Evolutionary conservation across 2,329 filamentous ascomycete species (phyloP), one percentile per base, ranked within the genome.

Genomic region (Colletotrichum simmondsii): DNA sequence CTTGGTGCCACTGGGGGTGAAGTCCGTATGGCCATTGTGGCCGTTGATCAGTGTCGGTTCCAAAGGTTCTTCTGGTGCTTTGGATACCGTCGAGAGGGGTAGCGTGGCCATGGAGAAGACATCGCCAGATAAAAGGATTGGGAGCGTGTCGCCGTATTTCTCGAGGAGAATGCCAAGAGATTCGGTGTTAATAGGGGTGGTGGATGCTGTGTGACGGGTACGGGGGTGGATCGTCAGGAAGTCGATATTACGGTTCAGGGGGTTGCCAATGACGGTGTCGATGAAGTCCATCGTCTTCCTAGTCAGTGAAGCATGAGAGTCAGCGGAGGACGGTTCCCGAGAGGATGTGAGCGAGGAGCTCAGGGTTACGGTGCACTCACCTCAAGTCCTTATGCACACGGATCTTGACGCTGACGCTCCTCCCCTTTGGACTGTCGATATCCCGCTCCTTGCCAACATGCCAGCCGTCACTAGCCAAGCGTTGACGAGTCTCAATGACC

Each of bases 211-310:
- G 73, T 83, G 83, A 49, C 89, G 85, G 58, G 88, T 90, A n/a
- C 92, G 87, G 3, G 91, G 92, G 79, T 94, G 92, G 68, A 94
- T 91, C 49, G 92, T 93, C 67, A 94, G 84, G 84, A 91, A 94
- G 83, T 93, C 91, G 64, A 92, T 87, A 35, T 88, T 85, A 11
- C 87, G 83, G 73, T 85, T 79, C 37, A 85, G 81, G 5, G 84
- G 80, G 71, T 90, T 87, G 1, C 86, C 87, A 59, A 93, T 84
- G 10, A 94, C 89, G 0, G 88, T 89, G 67, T 87, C 86, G 65
- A 94, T 85, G 77, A 92, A 93, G 77, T 91, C 88, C 67, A 92
- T 85, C 5, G 89, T 90, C 79, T 83, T 85, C 59, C 86, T 87
- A 64, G 5, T 4, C 3, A 0, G 14, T n/a, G 32, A 32, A 8